A percentile compares a stretch with the other conserved stretches of the same genome.
These are phyloP conservation scores for Beauveria pseudobassiana DNA, from an alignment of 2,329 filamentous ascomycete species.

Conservation along the genomic window DNA sequence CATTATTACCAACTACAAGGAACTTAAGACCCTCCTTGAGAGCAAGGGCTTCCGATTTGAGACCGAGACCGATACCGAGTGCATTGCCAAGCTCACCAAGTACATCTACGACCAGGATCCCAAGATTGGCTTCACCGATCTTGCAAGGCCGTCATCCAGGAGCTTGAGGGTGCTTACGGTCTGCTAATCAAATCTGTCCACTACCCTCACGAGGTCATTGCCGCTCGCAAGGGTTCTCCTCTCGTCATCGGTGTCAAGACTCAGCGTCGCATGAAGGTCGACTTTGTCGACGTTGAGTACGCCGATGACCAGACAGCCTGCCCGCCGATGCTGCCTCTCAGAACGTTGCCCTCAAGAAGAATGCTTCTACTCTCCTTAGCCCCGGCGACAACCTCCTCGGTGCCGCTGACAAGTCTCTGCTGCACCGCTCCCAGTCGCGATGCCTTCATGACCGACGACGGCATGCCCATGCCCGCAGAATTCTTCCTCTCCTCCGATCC, in stretches of 20 bases:
- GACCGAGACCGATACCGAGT: slow-evolving; percentile 98
- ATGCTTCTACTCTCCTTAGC: slow-evolving; percentile 58
- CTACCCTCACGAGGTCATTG: slow-evolving; percentile 96
- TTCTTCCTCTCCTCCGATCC: slow-evolving; percentile 99
- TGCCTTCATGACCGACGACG: slow-evolving; percentile 97
- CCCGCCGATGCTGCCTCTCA: slow-evolving; percentile 92
- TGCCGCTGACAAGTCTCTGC: slow-evolving; percentile 91
- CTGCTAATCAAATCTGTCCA: slow-evolving; percentile 96
- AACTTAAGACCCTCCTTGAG: slow-evolving; percentile 86
- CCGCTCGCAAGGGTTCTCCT: slow-evolving; percentile 95
- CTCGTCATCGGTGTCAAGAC: slow-evolving; percentile 96
- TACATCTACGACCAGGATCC: slow-evolving; percentile 96
- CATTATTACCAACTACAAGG: slow-evolving; percentile 99
- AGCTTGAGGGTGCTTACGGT: slow-evolving; percentile 96
- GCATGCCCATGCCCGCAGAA: slow-evolving; percentile 94
- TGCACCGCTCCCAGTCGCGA: slow-evolving; percentile 98
- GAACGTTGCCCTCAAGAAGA: slow-evolving; percentile 94
- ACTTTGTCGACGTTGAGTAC: slow-evolving; percentile 99
- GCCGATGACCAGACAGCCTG: slow-evolving; percentile 77
- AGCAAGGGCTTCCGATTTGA: slow-evolving; percentile 97
- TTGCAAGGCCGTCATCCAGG: slow-evolving; percentile 95
- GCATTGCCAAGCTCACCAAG: slow-evolving; percentile 97
- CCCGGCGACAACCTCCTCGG: slow-evolving; percentile 61
- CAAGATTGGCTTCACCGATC: slow-evolving; percentile 88
- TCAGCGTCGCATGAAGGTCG: slow-evolving; percentile 98